Evolutionary conservation across 495 filamentous ascomycete genomes (phyloP).

Genomic region (Trichoderma virens): DNA sequence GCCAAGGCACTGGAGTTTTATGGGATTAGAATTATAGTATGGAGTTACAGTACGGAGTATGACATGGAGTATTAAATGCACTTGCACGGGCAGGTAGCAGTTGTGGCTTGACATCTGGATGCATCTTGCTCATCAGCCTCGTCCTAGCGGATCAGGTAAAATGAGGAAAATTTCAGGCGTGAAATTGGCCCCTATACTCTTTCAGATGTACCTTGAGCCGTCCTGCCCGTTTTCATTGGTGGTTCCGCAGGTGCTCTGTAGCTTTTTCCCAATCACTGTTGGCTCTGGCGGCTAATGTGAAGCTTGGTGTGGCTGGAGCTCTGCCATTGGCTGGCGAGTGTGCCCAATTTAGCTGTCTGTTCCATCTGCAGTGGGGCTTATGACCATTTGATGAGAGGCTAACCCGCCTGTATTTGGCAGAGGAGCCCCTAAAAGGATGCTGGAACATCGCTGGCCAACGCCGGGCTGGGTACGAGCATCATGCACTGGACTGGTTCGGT

Average conservation of each 20-base stretch:
- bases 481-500: not conserved
- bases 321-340: not conserved
- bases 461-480: too few relatives aligned
- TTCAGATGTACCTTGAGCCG: not conserved
- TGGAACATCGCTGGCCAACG: not conserved
- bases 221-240: not conserved
- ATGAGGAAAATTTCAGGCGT: not conserved
- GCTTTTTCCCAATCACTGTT: not conserved
- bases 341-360: constrained; percentile 6
- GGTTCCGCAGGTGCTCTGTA: not conserved
- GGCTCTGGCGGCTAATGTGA: constrained; percentile 7
- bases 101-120: too few relatives aligned
- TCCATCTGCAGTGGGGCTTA: not conserved
- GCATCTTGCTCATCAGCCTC: not conserved
- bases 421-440: not conserved
- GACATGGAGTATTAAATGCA: not conserved
- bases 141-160: not conserved
- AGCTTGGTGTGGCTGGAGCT: not conserved
- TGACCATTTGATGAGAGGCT: not conserved
- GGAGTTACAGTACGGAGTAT: not conserved
- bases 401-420: not conserved
- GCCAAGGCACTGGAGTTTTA: not conserved
- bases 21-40: not conserved
- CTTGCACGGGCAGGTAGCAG: too few relatives aligned
- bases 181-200: not conserved